Percentiles rank a stretch among this genome's conserved stretches.
Evolutionary conservation across 2,329 filamentous ascomycete genomes (phyloP).

Genomic region (Sclerotinia spermophila): DNA sequence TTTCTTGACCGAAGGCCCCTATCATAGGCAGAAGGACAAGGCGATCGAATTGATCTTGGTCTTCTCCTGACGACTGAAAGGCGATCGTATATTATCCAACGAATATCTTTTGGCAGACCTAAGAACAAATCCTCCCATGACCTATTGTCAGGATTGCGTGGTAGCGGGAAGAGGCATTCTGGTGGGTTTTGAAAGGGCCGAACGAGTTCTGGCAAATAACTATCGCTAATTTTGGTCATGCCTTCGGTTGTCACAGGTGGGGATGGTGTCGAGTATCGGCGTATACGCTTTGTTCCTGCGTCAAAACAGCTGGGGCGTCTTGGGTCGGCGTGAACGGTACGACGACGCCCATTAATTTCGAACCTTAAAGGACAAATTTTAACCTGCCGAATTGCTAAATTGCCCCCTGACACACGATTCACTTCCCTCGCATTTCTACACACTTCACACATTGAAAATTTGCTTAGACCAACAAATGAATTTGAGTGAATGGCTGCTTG

Average conservation of each 20-base stretch:
- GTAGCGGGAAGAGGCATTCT: not conserved
- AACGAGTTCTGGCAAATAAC: not conserved
- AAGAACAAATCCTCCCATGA: not conserved
- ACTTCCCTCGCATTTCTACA: too few relatives aligned
- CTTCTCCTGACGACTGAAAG: not conserved
- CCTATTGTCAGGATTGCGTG: not conserved
- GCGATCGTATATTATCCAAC: not conserved
- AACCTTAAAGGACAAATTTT: too few relatives aligned
- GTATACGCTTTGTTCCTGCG: too few relatives aligned
- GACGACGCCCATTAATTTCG: not conserved
- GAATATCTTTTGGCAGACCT: not conserved
- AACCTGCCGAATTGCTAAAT: too few relatives aligned
- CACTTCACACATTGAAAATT: too few relatives aligned
- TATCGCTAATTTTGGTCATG: not conserved
- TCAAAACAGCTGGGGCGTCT: not conserved
- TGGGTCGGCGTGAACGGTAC: not conserved
- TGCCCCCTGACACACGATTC: too few relatives aligned
- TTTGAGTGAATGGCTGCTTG: not conserved
- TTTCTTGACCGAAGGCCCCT: not conserved
- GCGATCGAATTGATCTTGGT: not conserved
- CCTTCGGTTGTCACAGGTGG: not conserved
- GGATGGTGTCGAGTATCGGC: not conserved
- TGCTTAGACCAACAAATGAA: not conserved
- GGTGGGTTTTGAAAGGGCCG: not conserved
- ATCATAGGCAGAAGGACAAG: not conserved